Conservation (phyloP, 2,329 filamentous ascomycete species). For the Cordyceps pruinosa region DNA sequence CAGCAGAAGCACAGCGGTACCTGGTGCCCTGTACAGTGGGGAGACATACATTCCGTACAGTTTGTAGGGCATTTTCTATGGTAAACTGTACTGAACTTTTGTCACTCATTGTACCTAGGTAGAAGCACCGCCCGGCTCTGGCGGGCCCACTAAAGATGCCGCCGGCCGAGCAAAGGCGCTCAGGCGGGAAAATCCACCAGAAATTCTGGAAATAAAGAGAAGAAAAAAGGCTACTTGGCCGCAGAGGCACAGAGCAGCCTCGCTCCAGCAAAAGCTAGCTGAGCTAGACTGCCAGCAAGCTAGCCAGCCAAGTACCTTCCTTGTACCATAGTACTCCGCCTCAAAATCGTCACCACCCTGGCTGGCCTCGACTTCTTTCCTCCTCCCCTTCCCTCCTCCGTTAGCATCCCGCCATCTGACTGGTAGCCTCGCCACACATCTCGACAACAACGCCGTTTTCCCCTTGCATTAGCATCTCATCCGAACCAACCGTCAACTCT, state of each 20-base stretch:
- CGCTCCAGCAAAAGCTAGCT: too few relatives aligned
- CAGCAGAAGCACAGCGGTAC: too few relatives aligned
- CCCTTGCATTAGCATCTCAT: background rate
- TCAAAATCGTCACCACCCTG: constrained; percentile 8
- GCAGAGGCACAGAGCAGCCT: too few relatives aligned
- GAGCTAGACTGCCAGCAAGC: background rate
- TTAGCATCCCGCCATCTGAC: background rate
- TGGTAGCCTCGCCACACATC: background rate
- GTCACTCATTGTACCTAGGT: background rate
- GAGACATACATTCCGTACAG: too few relatives aligned
- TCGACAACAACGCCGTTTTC: background rate
- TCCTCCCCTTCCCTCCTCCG: background rate
- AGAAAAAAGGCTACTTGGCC: background rate
- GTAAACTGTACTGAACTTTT: too few relatives aligned
- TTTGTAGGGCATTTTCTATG: too few relatives aligned
- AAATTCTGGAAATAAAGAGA: too few relatives aligned
- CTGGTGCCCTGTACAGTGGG: too few relatives aligned
- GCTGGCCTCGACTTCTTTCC: background rate
- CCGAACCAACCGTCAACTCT: background rate
- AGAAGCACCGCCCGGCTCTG: background rate
- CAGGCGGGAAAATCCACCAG: too few relatives aligned
- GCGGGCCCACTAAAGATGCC: too few relatives aligned
- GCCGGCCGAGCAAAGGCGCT: too few relatives aligned
- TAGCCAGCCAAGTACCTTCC: background rate
- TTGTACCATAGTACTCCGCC: background rate